These are phyloP conservation scores for Trichoderma atrobrunneum DNA, from an alignment of 2,329 filamentous ascomycete species.

Conservation along the genomic window DNA sequence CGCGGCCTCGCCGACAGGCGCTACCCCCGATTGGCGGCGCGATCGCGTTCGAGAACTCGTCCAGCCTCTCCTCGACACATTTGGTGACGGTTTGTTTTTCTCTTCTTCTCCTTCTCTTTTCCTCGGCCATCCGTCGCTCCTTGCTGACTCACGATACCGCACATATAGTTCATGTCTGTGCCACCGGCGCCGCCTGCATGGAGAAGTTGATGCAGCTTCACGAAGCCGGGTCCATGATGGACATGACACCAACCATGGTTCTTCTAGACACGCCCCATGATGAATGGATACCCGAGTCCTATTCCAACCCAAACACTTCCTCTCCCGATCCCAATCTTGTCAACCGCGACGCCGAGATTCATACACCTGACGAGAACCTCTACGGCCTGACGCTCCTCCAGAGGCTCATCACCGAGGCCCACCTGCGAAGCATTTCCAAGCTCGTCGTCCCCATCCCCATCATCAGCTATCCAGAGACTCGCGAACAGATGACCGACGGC, in stretches of 20 bases:
- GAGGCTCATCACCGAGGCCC: slow-evolving; percentile 57
- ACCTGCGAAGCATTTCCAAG: slow-evolving; percentile 54
- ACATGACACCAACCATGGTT: slow-evolving; percentile 56
- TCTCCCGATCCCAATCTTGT: slow-evolving; percentile 44
- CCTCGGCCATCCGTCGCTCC: background rate
- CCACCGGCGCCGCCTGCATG: slow-evolving; percentile 52
- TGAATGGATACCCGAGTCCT: slow-evolving; percentile 41
- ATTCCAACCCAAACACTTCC: slow-evolving; percentile 37
- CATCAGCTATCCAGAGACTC: slow-evolving; percentile 36
- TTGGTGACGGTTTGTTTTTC: slow-evolving; percentile 48
- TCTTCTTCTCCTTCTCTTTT: background rate
- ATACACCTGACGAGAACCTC: slow-evolving; percentile 46
- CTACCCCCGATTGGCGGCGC: slow-evolving; percentile 34
- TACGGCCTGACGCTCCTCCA: slow-evolving; percentile 56
- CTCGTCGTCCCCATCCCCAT: slow-evolving; percentile 56
- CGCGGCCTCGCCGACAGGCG: slow-evolving; percentile 22
- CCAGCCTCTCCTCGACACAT: slow-evolving; percentile 50
- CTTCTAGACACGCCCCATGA: slow-evolving; percentile 56
- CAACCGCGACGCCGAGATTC: slow-evolving; percentile 38
- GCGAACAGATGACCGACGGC: slow-evolving; percentile 38
- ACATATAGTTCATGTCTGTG: slow-evolving; percentile 51
- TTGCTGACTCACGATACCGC: slow-evolving; percentile 25
- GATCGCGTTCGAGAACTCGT: slow-evolving; percentile 46
- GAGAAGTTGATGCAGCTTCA: slow-evolving; percentile 52
- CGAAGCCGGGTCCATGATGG: slow-evolving; percentile 46